Conservation (phyloP, 495 filamentous ascomycete genomes). For the Lasiosphaeria miniovina region DNA sequence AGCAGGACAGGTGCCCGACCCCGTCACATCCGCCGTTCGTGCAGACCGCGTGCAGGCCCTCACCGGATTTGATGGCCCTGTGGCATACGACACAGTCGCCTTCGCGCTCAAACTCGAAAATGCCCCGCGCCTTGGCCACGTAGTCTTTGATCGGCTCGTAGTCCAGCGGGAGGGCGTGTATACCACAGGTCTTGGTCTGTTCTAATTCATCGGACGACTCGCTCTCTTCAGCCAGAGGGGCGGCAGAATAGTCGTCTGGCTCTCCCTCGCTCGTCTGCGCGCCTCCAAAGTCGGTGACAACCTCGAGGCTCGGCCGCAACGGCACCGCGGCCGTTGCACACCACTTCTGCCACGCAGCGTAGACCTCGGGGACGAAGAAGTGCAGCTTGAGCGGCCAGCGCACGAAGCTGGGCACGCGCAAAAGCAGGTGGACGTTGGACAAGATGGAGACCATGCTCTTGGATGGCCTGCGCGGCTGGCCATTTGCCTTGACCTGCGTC, state of each 20-base stretch:
- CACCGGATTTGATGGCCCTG: constrained; percentile 41
- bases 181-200: constrained; percentile 32
- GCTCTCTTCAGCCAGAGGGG: neutral
- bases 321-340: constrained; percentile 46
- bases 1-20: constrained; percentile 72
- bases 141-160: constrained; percentile 64
- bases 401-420: constrained; percentile 72
- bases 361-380: constrained; percentile 73
- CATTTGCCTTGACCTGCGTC: constrained; percentile 35
- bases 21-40: constrained; percentile 61
- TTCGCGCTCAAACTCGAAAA: constrained; percentile 59
- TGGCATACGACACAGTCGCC: constrained; percentile 64
- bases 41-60: constrained; percentile 66
- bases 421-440: constrained; percentile 72
- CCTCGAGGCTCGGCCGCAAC: constrained; percentile 48
- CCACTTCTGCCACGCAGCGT: constrained; percentile 63
- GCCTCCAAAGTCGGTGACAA: constrained; percentile 54
- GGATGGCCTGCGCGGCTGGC: constrained; percentile 50
- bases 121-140: constrained; percentile 64
- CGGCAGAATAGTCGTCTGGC: neutral
- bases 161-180: constrained; percentile 61
- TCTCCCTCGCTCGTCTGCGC: neutral
- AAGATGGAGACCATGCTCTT: constrained; percentile 61
- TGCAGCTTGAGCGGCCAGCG: constrained; percentile 79
- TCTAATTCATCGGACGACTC: constrained; percentile 9